Base-by-base conservation (phyloP, 1,284 basidiomycete genomes). In the Leccinum insigne region DNA sequence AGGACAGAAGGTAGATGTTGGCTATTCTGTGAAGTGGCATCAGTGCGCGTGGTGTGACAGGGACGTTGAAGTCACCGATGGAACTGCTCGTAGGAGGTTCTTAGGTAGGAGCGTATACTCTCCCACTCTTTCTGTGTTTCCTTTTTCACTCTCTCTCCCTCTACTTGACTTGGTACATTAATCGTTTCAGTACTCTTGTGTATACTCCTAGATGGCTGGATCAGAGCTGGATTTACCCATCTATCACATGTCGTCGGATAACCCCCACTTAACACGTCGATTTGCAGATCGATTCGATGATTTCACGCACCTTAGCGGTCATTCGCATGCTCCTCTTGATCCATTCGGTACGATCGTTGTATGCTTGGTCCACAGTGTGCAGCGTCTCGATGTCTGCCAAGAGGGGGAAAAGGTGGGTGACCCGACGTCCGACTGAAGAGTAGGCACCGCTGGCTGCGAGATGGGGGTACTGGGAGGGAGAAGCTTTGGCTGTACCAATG, bases 221-320 rank as follows among this genome's bases (percentile, higher is more conserved):
- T 97, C 95, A 52, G 92, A 93, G 77, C 93, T 94, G 82, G 97
- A 97, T 77, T 95, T 95, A 78, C 94, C 95, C 95, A 96, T 97
- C 87, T 93, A 75, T 69, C 38, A 16, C 74, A 38, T 64, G 35
- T 40, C 44, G 60, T 66, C 58, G 52, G 61, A 70, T 64, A 70
- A 68, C 68, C 64, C n/a, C 35, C n/a, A 7, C 44, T n/a, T 52
- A 32, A 49, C 21, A 40, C 49, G 21, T 42, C 64, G 65, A 26
- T 38, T 38, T 38, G 11, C 13, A 38, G 9, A 38, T 38, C 44
- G 63, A 58, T 62, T 54, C 40, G 40, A 60, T 29, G 23, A 18
- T 10, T 66, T 57, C 8, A 64, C 79, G 32, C 63, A 86, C 89
- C 83, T 90, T 92, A 38, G 91, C 92, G 1, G 90, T 87, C 5